A percentile compares a stretch with the other conserved stretches of the same genome.
These are phyloP conservation scores for Hylodesmum podocarpum DNA, from an alignment of 306 rosid genomes.

Conservation along the genomic window DNA sequence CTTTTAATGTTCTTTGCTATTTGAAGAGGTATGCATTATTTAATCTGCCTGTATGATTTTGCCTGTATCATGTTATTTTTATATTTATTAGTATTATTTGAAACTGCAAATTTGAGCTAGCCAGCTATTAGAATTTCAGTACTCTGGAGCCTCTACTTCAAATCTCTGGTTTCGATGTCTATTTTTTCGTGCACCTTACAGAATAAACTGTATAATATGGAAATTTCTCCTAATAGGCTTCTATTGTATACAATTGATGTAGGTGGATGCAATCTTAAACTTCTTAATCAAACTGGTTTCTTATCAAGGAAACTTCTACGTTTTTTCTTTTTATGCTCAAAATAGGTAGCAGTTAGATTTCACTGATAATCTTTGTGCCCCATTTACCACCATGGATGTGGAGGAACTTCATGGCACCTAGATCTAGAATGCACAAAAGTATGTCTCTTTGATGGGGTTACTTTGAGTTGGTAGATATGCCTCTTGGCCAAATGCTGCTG, in stretches of 20 bases:
- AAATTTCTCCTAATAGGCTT: background rate
- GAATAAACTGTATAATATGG: background rate
- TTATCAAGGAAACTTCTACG: background rate
- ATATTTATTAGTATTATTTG: background rate
- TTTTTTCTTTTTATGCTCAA: background rate
- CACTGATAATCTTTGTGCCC: background rate
- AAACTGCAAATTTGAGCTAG: background rate
- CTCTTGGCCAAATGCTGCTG: background rate
- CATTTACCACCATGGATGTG: background rate
- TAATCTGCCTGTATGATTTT: conserved; percentile 19
- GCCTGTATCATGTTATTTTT: background rate
- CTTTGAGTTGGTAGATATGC: background rate
- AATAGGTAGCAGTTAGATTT: background rate
- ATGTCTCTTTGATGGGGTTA: background rate
- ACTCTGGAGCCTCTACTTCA: background rate
- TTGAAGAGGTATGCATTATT: conserved; percentile 9
- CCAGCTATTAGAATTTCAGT: background rate
- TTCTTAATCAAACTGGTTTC: background rate
- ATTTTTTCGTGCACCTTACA: background rate
- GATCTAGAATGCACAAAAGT: background rate
- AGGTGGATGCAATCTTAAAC: background rate
- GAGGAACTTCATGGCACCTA: background rate
- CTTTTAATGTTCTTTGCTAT: conserved; percentile 2
- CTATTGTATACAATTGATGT: background rate
- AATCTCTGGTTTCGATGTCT: background rate